phyloP scores from a whole-genome alignment of 1,139 yeast species.

The Nakaseomyces sp. region DNA sequence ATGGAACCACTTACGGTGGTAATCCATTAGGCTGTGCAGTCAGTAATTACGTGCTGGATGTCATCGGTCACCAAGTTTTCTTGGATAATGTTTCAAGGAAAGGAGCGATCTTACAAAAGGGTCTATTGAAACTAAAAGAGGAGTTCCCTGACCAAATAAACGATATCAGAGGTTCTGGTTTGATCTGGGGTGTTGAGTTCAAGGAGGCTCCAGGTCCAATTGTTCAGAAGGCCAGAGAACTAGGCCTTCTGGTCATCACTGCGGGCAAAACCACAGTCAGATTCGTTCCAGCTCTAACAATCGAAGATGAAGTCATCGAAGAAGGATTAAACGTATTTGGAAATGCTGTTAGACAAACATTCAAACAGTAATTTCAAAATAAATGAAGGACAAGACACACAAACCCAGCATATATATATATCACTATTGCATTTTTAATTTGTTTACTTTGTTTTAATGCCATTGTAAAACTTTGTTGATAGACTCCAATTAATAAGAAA shows the following conservation, averaged over 20 bases:
- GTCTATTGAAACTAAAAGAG: slow-evolving; percentile 44
- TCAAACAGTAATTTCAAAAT: no score
- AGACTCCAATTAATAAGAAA: no score
- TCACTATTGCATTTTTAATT: no score
- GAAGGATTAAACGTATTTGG: slow-evolving; percentile 66
- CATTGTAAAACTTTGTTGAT: no score
- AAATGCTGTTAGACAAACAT: slow-evolving; percentile 33
- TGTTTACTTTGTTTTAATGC: no score
- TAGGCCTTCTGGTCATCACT: slow-evolving; percentile 74
- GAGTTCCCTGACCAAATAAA: slow-evolving; percentile 51
- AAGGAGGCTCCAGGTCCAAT: slow-evolving; percentile 55
- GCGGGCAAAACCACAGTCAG: slow-evolving; percentile 89
- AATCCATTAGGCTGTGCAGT: slow-evolving; percentile 85
- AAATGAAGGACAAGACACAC: no score
- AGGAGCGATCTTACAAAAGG: slow-evolving; percentile 44
- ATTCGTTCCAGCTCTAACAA: slow-evolving; percentile 86
- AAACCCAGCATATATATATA: no score
- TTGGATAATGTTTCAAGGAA: slow-evolving; percentile 50
- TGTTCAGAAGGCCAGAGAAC: slow-evolving; percentile 59
- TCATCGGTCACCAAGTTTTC: slow-evolving; percentile 53
- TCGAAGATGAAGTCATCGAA: slow-evolving; percentile 56
- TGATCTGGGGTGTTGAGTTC: slow-evolving; percentile 77
- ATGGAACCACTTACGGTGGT: slow-evolving; percentile 97
- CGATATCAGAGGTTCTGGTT: slow-evolving; percentile 79
- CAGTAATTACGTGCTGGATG: slow-evolving; percentile 64